Conservation (phyloP, 164 flowering plant species). For the Aristolochia fimbriata region DNA sequence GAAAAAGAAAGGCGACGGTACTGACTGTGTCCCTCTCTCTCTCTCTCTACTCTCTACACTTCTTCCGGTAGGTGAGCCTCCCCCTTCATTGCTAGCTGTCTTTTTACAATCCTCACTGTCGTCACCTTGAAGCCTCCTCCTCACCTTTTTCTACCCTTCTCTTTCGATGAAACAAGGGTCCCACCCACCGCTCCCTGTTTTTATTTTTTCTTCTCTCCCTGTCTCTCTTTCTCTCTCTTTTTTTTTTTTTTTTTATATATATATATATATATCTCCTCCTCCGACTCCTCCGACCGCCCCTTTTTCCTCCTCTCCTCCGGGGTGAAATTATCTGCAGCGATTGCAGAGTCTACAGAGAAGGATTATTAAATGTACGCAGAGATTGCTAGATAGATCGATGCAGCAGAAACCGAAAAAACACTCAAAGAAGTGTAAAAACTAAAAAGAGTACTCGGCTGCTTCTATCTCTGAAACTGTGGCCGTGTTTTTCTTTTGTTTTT, state of each 20-base stretch:
- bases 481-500: not conserved
- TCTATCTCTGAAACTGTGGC: not conserved
- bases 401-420: not conserved
- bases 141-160: slow-evolving; percentile 1
- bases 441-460: too few species aligned
- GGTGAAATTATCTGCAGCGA: too few species aligned
- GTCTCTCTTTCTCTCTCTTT: not conserved
- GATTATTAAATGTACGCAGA: not conserved
- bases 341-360: not conserved
- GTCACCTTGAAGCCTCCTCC: slow-evolving; percentile 41
- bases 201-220: not conserved
- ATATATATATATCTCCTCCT: too few species aligned
- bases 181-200: slow-evolving; percentile 5
- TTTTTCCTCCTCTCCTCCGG: not conserved
- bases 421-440: too few species aligned
- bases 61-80: slow-evolving; percentile 52
- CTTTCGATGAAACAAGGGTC: not conserved
- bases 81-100: slow-evolving; percentile 68
- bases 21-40: not conserved
- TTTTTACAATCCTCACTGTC: slow-evolving; percentile 33
- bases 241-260: not conserved
- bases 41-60: not conserved
- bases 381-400: not conserved
- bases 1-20: not conserved
- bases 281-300: not conserved